Evolutionary conservation across 2,329 filamentous ascomycete species (phyloP).

Genomic region (Sarocladiaceae sp.): DNA sequence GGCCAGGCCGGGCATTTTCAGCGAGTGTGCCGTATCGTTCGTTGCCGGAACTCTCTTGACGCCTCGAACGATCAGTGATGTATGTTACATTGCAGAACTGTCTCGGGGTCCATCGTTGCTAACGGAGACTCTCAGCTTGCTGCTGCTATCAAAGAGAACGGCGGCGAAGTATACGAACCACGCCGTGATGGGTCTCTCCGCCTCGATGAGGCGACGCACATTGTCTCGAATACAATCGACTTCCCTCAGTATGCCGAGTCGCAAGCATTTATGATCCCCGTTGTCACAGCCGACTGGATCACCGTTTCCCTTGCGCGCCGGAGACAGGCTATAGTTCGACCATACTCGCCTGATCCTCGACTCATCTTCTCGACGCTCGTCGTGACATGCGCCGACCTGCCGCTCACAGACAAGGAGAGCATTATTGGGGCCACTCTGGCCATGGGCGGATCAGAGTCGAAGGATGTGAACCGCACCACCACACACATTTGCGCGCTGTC

Average conservation of each 20-base stretch:
- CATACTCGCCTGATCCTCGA: constrained; percentile 85
- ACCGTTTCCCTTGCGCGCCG: constrained; percentile 62
- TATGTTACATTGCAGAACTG: constrained; percentile 18
- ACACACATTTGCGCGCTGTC: constrained; percentile 87
- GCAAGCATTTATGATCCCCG: constrained; percentile 72
- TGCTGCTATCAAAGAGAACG: constrained; percentile 45
- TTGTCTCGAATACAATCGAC: constrained; percentile 72
- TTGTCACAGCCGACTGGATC: constrained; percentile 82
- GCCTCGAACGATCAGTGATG: constrained; percentile 36
- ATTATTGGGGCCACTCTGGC: constrained; percentile 87
- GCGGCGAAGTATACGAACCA: constrained; percentile 43
- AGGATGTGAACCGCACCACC: constrained; percentile 65
- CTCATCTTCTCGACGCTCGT: constrained; percentile 86
- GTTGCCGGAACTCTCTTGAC: constrained; percentile 37
- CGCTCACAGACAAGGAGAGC: constrained; percentile 81
- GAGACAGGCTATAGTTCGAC: constrained; percentile 72
- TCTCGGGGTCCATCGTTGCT: constrained; percentile 5
- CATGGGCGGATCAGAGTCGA: constrained; percentile 78
- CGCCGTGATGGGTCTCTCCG: constrained; percentile 44
- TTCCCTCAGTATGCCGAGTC: constrained; percentile 82
- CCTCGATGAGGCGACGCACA: constrained; percentile 48
- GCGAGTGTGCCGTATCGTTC: constrained; percentile 41
- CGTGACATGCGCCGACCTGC: constrained; percentile 79
- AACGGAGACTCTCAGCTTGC: background rate
- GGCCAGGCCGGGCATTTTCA: constrained; percentile 29